Evolutionary conservation across 1,284 basidiomycete genomes (phyloP).

Genomic region (Phlebopus sp.): DNA sequence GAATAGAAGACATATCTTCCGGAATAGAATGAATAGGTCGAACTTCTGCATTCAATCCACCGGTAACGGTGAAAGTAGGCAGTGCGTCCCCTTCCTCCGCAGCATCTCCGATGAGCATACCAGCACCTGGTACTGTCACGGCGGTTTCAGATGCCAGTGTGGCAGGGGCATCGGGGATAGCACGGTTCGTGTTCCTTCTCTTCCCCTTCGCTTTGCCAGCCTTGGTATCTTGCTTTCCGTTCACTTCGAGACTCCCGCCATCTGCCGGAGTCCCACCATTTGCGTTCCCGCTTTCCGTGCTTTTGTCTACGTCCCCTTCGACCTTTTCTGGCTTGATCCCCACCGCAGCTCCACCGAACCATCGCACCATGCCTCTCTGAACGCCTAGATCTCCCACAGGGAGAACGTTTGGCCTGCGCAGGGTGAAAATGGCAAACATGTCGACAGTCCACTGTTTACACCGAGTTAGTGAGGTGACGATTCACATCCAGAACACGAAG

Average conservation of each 20-base stretch:
- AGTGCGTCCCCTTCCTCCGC: constrained; percentile 10
- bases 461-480: not conserved
- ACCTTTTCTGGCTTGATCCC: constrained; percentile 18
- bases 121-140: constrained; percentile 5
- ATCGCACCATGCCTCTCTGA: constrained; percentile 74
- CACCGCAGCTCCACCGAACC: constrained; percentile 41
- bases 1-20: constrained; percentile 18
- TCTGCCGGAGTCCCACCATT: not conserved
- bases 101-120: constrained; percentile 10
- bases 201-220: not conserved
- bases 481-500: not conserved
- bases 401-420: constrained; percentile 79
- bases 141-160: constrained; percentile 7
- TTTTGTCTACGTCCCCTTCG: constrained; percentile 20
- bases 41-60: not conserved
- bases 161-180: not conserved
- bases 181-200: not conserved
- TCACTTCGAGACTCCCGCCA: too few species aligned
- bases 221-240: not conserved
- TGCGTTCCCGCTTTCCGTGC: not conserved
- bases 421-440: constrained; percentile 89
- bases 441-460: constrained; percentile 50
- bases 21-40: not conserved
- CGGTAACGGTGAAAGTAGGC: not conserved
- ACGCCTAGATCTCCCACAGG: constrained; percentile 83